Conservation (phyloP, 2,329 filamentous ascomycete species). For the Venturia nashicola region DNA sequence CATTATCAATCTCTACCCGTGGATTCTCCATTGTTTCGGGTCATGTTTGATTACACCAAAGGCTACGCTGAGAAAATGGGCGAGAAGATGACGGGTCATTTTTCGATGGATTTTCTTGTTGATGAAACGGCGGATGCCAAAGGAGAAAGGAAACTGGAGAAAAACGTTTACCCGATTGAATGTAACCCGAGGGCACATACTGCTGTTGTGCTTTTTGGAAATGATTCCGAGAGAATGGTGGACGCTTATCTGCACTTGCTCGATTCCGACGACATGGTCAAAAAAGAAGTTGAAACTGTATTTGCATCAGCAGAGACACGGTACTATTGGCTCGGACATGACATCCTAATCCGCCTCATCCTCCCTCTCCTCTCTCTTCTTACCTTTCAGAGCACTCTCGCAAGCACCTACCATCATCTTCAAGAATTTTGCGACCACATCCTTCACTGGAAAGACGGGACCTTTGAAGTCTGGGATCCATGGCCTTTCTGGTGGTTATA, state of each 20-base stretch:
- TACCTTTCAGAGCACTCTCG: conserved; percentile 10
- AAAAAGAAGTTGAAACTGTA: not conserved
- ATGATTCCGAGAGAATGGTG: conserved; percentile 31
- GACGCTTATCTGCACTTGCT: conserved; percentile 37
- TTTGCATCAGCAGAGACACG: conserved; percentile 13
- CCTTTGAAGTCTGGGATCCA: conserved; percentile 37
- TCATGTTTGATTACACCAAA: conserved; percentile 55
- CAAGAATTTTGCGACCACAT: conserved; percentile 28
- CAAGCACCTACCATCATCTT: conserved; percentile 13
- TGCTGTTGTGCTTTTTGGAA: conserved; percentile 47
- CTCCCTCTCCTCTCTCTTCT: conserved; percentile 33
- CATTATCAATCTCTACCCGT: conserved; percentile 50
- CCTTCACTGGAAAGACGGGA: conserved; percentile 37
- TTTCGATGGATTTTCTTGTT: conserved; percentile 61
- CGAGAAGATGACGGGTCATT: conserved; percentile 50
- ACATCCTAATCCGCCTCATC: conserved; percentile 42
- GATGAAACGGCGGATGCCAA: conserved; percentile 28
- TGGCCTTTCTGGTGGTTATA: conserved; percentile 39
- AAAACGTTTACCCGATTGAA: conserved; percentile 51
- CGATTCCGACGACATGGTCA: not conserved
- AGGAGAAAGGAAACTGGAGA: conserved; percentile 16
- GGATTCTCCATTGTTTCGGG: conserved; percentile 40
- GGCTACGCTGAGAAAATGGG: conserved; percentile 41
- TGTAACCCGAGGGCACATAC: conserved; percentile 61
- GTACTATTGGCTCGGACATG: conserved; percentile 58